A percentile compares a stretch with the other conserved stretches of the same genome.
Conservation (phyloP, 352 stramenopile species). For the Halophytophthora polymorphica region DNA sequence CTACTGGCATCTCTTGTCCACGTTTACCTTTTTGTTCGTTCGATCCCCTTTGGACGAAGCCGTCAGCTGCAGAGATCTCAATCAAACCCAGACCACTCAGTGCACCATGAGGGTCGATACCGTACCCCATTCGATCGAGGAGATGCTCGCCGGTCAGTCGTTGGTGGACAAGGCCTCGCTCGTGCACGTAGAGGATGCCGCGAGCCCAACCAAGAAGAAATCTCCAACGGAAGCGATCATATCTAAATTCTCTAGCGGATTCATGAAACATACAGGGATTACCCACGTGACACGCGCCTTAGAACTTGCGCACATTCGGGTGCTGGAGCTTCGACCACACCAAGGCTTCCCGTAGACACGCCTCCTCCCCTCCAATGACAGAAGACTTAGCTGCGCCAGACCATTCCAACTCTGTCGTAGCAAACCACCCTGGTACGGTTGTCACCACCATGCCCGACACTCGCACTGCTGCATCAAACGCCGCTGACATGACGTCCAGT, state of each 20-base stretch:
- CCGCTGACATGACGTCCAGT: background rate
- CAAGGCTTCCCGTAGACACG: background rate
- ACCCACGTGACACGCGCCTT: constrained; percentile 16
- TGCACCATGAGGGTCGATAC: background rate
- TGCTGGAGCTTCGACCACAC: constrained; percentile 7
- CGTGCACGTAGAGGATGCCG: constrained; percentile 37
- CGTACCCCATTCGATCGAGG: background rate
- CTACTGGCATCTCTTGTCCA: too few relatives aligned
- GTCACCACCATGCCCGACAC: constrained; percentile 2
- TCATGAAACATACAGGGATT: constrained; percentile 1
- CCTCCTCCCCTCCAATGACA: background rate
- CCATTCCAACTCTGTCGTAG: background rate
- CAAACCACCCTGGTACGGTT: constrained; percentile 8
- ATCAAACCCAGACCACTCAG: background rate
- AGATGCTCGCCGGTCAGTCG: background rate
- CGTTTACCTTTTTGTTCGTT: too few relatives aligned
- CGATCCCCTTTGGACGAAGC: too few relatives aligned
- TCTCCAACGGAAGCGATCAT: too few relatives aligned
- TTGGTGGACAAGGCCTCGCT: constrained; percentile 6
- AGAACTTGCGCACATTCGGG: constrained; percentile 16
- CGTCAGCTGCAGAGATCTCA: background rate
- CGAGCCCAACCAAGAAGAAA: constrained; percentile 10
- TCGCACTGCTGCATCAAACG: constrained; percentile 1
- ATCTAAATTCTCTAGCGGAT: background rate
- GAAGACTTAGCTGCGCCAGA: too few relatives aligned